phyloP scores from a whole-genome alignment of 441 rosid genomes.

The Geranium incanum region DNA sequence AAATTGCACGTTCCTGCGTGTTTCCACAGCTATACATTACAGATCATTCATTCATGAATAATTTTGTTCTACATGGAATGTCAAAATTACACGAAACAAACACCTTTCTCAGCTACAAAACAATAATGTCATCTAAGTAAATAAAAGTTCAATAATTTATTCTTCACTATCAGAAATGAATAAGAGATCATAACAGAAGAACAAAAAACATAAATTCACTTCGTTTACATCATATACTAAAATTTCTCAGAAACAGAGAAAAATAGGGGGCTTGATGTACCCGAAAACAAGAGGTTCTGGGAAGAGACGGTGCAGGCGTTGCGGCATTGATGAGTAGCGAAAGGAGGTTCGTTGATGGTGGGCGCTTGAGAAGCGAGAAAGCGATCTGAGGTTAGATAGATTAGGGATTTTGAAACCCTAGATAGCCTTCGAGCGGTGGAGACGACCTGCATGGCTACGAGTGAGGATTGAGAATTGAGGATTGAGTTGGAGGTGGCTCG shows the following conservation, averaged over 20 bases:
- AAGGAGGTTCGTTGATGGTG: not conserved
- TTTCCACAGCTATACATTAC: not conserved
- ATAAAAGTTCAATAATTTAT: not conserved
- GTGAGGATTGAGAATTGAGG: not conserved
- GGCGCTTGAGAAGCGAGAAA: not conserved
- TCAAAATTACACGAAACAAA: not conserved
- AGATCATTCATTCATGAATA: not conserved
- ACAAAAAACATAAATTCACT: not conserved
- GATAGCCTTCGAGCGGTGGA: not conserved
- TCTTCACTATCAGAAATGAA: not conserved
- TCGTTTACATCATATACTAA: not conserved
- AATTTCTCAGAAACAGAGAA: not conserved
- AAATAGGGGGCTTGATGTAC: not conserved
- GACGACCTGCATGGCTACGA: not conserved
- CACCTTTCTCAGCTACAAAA: not conserved
- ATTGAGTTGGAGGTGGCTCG: not conserved
- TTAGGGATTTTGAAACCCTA: constrained; percentile 2
- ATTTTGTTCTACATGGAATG: not conserved
- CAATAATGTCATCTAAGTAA: not conserved
- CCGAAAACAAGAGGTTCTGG: not conserved
- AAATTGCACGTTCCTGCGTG: not conserved
- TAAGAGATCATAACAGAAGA: not conserved
- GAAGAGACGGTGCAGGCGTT: not conserved
- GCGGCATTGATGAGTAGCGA: not conserved
- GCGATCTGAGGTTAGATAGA: not conserved